These are phyloP conservation scores for Sutorius australiensis DNA, from an alignment of 768 basidiomycete species.

Conservation along the genomic window DNA sequence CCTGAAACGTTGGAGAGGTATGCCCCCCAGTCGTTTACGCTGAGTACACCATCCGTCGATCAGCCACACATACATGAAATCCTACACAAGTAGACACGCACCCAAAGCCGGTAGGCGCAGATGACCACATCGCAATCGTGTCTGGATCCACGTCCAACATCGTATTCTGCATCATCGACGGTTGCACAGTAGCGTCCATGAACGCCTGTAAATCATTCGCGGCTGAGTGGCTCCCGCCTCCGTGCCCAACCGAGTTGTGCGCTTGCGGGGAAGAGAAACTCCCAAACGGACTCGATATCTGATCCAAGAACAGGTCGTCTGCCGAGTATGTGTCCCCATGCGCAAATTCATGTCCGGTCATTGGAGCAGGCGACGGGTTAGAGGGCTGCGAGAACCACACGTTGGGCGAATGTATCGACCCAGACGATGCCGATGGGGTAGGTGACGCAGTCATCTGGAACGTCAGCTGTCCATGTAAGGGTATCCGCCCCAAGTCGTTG, in stretches of 20 bases:
- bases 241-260: neutral
- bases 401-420: slow-evolving; percentile 1
- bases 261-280: neutral
- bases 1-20: slow-evolving; percentile 34
- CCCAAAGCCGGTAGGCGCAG: slow-evolving; percentile 58
- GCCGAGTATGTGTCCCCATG: slow-evolving; percentile 14
- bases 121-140: slow-evolving; percentile 60
- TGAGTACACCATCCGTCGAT: slow-evolving; percentile 12
- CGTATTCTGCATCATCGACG: slow-evolving; percentile 5
- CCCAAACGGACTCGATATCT: slow-evolving; percentile 11
- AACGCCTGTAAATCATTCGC: slow-evolving; percentile 13
- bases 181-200: slow-evolving; percentile 6
- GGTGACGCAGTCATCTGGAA: slow-evolving; percentile 9
- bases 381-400: slow-evolving; percentile 21
- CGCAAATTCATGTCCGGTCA: neutral
- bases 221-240: neutral
- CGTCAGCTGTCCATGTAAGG: slow-evolving; percentile 35
- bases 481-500: slow-evolving; percentile 55
- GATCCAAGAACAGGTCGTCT: slow-evolving; percentile 23
- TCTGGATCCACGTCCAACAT: slow-evolving; percentile 40
- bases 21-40: slow-evolving; percentile 39
- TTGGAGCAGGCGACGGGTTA: neutral
- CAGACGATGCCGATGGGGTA: neutral
- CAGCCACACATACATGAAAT: neutral
- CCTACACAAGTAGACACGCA: slow-evolving; percentile 33